phyloP scores from a whole-genome alignment of 352 stramenopile genomes.

The Aphanomyces cochlioides region DNA sequence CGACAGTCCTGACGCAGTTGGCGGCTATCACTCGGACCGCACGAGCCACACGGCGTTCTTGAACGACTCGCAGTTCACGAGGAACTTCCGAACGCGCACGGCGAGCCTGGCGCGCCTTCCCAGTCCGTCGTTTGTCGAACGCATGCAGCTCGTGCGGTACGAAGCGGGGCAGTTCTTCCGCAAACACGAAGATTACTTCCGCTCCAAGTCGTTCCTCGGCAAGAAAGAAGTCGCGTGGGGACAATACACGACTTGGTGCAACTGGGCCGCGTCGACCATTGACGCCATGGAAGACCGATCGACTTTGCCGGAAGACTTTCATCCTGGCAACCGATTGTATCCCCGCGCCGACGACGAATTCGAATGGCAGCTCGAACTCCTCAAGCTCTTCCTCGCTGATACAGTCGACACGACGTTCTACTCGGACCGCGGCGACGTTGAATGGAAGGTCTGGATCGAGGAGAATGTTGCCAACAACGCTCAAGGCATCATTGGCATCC shows the following conservation, averaged over 20 bases:
- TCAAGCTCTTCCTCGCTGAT: constrained; percentile 54
- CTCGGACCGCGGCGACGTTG: constrained; percentile 46
- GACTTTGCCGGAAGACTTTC: constrained; percentile 38
- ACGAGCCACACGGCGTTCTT: constrained; percentile 31
- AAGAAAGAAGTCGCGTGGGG: not conserved
- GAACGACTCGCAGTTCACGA: constrained; percentile 20
- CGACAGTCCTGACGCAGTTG: constrained; percentile 13
- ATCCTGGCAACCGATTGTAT: constrained; percentile 39
- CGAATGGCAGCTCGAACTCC: constrained; percentile 50
- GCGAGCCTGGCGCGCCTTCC: constrained; percentile 20
- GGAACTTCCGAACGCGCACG: constrained; percentile 27
- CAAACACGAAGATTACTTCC: constrained; percentile 33
- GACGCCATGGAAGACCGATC: constrained; percentile 36
- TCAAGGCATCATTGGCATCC: constrained; percentile 44
- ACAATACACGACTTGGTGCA: constrained; percentile 15
- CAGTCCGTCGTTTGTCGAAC: constrained; percentile 24
- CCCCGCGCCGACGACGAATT: constrained; percentile 43
- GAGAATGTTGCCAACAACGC: constrained; percentile 50
- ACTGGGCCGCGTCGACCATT: constrained; percentile 19
- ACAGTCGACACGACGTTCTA: constrained; percentile 48
- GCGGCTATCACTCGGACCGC: constrained; percentile 28
- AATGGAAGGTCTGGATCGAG: constrained; percentile 54
- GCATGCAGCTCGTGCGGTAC: constrained; percentile 31
- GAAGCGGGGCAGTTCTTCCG: constrained; percentile 30
- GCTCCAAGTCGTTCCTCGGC: constrained; percentile 21